Percentiles rank a stretch among this genome's conserved stretches.
Evolutionary conservation across 495 filamentous ascomycete genomes (phyloP).

Genomic region (Letharia lupina): DNA sequence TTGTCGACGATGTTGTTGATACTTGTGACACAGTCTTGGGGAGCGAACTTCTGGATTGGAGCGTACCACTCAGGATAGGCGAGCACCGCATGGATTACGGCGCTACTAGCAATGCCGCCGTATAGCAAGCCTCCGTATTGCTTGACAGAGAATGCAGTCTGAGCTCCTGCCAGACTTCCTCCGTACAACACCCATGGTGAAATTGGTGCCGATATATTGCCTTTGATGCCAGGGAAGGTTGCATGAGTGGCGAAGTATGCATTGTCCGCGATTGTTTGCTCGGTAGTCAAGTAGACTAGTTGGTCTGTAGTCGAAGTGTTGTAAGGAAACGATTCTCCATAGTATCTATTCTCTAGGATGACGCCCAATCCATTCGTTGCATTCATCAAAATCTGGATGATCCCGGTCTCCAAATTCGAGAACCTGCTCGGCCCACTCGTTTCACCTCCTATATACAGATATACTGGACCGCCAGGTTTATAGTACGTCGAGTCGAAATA

Average conservation of each 20-base stretch:
- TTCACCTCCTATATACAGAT: slow-evolving; percentile 40
- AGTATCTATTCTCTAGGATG: slow-evolving; percentile 42
- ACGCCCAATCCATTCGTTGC: slow-evolving; percentile 40
- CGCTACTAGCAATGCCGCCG: slow-evolving; percentile 39
- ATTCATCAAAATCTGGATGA: slow-evolving; percentile 41
- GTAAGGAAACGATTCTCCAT: slow-evolving; percentile 37
- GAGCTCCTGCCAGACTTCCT: slow-evolving; percentile 36
- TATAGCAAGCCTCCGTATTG: slow-evolving; percentile 36
- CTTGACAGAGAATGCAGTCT: slow-evolving; percentile 38
- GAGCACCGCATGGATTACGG: slow-evolving; percentile 31
- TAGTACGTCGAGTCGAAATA: slow-evolving; percentile 41
- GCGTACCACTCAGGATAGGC: slow-evolving; percentile 37
- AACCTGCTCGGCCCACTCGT: slow-evolving; percentile 27
- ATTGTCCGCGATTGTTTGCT: slow-evolving; percentile 41
- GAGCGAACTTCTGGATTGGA: slow-evolving; percentile 34
- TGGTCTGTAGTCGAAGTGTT: slow-evolving; percentile 37
- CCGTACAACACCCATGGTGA: slow-evolving; percentile 41
- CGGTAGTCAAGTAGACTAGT: slow-evolving; percentile 37
- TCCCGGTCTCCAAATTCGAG: slow-evolving; percentile 32
- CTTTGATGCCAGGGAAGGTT: slow-evolving; percentile 32
- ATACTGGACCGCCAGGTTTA: slow-evolving; percentile 40
- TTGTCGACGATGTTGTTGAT: slow-evolving; percentile 41
- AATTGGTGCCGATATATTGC: slow-evolving; percentile 30
- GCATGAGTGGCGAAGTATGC: slow-evolving; percentile 40
- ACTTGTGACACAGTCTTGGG: slow-evolving; percentile 37